Conservation (phyloP, 1,284 basidiomycete species). For the Schizophyllum commune region DNA sequence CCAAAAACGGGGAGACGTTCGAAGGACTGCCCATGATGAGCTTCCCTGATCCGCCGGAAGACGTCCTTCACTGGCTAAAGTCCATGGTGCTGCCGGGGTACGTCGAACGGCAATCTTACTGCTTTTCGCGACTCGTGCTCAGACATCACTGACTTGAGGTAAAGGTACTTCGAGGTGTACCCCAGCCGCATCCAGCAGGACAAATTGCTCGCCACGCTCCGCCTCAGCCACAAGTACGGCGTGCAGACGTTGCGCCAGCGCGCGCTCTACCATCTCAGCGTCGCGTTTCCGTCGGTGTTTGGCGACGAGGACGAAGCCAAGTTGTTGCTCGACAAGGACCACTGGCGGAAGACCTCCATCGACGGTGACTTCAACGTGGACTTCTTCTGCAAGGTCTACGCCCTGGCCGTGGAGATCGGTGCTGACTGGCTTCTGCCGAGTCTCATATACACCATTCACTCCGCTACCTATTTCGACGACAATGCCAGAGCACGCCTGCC, state of each 20-base stretch:
- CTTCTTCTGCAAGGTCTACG: neutral
- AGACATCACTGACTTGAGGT: neutral
- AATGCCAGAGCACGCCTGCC: too few relatives aligned
- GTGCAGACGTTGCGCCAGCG: conserved; percentile 10
- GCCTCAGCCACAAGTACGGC: conserved; percentile 11
- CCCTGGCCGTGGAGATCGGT: neutral
- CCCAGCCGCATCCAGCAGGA: neutral
- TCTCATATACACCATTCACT: neutral
- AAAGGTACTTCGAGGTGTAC: neutral
- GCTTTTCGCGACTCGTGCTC: neutral
- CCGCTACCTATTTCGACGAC: too few relatives aligned
- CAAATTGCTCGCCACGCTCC: conserved; percentile 3
- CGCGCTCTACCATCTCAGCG: conserved; percentile 8
- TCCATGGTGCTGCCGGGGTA: conserved; percentile 15
- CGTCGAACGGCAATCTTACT: neutral
- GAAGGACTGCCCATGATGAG: conserved; percentile 16
- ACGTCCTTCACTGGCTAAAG: conserved; percentile 12
- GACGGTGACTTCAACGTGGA: neutral
- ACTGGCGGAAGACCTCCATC: too few relatives aligned
- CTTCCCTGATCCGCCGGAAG: conserved; percentile 14
- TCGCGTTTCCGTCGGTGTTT: neutral
- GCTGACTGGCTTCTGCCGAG: neutral
- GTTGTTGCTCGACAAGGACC: too few relatives aligned
- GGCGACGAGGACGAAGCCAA: neutral
- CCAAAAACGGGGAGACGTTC: conserved; percentile 9